A percentile compares a stretch with the other conserved stretches of the same genome.
Conservation (phyloP, 345 rosid genomes). For the Eucalyptus lansdowneana region DNA sequence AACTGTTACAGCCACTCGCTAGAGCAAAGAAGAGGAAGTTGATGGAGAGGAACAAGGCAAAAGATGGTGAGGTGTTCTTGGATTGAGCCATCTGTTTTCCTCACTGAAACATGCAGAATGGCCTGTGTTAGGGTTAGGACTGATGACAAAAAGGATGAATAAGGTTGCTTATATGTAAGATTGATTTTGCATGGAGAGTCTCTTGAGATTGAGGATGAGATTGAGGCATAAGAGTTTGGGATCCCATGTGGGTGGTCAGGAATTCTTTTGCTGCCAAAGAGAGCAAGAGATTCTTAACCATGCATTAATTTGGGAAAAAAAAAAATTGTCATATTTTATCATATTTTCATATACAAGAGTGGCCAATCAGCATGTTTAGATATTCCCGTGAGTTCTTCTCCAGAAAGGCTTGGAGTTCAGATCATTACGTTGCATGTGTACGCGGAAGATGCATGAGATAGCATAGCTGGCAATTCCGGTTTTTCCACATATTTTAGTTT, state of each 20-base stretch:
- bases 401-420: neutral
- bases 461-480: neutral
- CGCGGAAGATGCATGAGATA: neutral
- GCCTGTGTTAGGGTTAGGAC: neutral
- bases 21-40: constrained; percentile 19
- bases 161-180: neutral
- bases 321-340: neutral
- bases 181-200: neutral
- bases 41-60: constrained; percentile 16
- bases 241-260: neutral
- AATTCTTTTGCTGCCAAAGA: neutral
- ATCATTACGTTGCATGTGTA: neutral
- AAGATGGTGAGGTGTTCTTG: neutral
- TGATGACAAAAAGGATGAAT: neutral
- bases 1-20: constrained; percentile 34
- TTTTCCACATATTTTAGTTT: neutral
- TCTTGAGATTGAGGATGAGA: neutral
- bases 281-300: neutral
- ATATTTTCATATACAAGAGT: neutral
- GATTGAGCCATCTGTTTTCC: neutral
- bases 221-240: neutral
- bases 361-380: neutral
- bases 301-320: neutral
- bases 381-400: neutral
- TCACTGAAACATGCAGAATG: neutral